phyloP scores from a whole-genome alignment of 2,329 filamentous ascomycete genomes.

The Pseudogymnoascus sp. region DNA sequence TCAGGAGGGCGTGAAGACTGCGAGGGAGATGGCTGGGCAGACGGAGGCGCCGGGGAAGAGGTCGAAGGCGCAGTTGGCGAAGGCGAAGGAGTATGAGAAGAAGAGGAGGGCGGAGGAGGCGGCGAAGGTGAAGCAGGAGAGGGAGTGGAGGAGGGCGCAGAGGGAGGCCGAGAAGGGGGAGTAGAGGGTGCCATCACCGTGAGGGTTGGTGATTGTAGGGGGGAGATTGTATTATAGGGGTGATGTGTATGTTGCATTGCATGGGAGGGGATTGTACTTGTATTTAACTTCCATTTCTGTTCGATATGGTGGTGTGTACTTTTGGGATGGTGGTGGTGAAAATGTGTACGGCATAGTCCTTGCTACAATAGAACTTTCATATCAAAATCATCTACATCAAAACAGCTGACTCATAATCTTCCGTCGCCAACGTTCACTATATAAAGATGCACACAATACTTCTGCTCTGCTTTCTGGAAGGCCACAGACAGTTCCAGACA shows the following conservation, averaged over 20 bases:
- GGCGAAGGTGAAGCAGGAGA: slow-evolving; percentile 10
- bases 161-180: slow-evolving; percentile 6
- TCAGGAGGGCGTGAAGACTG: slow-evolving; percentile 23
- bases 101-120: slow-evolving; percentile 16
- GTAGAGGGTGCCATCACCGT: background rate
- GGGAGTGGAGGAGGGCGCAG: slow-evolving; percentile 10
- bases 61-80: slow-evolving; percentile 13
- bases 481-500: background rate
- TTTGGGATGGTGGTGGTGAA: background rate
- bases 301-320: background rate
- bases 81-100: slow-evolving; percentile 17
- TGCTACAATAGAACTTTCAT: slow-evolving; percentile 5
- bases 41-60: slow-evolving; percentile 22
- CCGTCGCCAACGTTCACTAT: background rate
- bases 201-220: background rate
- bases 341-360: background rate
- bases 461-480: background rate
- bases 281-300: slow-evolving; percentile 3
- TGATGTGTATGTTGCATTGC: slow-evolving; percentile 6
- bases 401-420: background rate
- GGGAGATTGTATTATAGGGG: background rate
- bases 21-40: slow-evolving; percentile 30
- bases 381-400: background rate
- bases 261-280: background rate
- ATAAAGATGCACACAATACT: background rate